Base-by-base conservation (phyloP, 495 filamentous ascomycete species). In the Physcia stellaris region DNA sequence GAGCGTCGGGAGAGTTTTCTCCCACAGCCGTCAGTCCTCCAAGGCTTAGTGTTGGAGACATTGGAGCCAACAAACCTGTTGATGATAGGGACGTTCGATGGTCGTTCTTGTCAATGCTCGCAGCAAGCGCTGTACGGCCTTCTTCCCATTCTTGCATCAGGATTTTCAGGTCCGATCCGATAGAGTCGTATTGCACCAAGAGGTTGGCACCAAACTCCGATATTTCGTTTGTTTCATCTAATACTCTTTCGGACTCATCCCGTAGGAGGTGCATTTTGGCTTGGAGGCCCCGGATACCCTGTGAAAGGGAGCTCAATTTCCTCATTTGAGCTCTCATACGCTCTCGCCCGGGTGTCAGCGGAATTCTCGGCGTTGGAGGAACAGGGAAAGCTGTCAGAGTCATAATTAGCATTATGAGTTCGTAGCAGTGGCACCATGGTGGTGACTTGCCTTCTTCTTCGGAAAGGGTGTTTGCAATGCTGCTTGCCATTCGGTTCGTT, bases 231-330 rank as follows among this genome's bases (percentile, higher is more conserved):
- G 81, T 68, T 46, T 77, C 75, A 48, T 86, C 79, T 15, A 93
- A 61, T 35, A 73, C 72, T 45, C 71, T 73, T 47, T 82, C 80
- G 4, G 84, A 86, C 56, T 94, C 86, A 59, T 98, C 90, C 24
- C 86, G 78, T 31, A 95, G 61, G 12, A 98, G 67, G 38, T 93
- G 86, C 66, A 98, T 78, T 57, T 94, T 95, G 20, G 90, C 90
- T 56, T 96, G 88, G 18, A 98, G 73, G 6, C 83, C 82, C 9
- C 85, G 78, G 37, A 98, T 88, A 15, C 87, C 87, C 45, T 87
- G 82, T 1, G 86, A 92, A 18, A 98, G 70, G 4, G 80, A 79
- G 56, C 79, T 83, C 31, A 98, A 66, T 50, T 86, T 84, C 42
- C 83, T 75, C 33, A 93, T 73, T 55, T 93, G 90, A 22, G 77